These are phyloP conservation scores for Schizopora paradoxa DNA, from an alignment of 1,284 basidiomycete species.

Conservation along the genomic window DNA sequence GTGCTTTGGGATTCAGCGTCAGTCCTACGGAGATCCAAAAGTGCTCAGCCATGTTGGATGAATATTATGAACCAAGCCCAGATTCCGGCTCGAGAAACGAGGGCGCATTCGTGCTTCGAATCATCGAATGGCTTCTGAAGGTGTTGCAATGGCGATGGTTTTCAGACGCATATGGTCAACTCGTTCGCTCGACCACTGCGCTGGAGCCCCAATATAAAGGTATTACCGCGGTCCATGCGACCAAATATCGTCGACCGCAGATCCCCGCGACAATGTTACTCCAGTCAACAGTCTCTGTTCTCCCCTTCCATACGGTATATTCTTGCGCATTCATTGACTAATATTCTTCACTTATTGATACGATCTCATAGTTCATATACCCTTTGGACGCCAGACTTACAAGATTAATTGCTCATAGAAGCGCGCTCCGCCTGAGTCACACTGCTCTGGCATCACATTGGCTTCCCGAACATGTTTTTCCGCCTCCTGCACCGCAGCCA, in stretches of 20 bases:
- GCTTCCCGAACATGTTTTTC: constrained; percentile 44
- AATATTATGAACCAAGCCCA: too few species aligned
- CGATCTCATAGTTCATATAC: constrained; percentile 43
- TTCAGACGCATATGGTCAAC: constrained; percentile 35
- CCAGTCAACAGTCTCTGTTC: constrained; percentile 45
- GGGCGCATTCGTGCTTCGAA: constrained; percentile 47
- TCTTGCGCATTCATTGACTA: neutral
- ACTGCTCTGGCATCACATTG: constrained; percentile 43
- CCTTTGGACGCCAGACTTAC: constrained; percentile 44
- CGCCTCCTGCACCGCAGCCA: constrained; percentile 44
- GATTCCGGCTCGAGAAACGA: constrained; percentile 35
- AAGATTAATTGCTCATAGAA: constrained; percentile 53
- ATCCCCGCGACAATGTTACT: constrained; percentile 34
- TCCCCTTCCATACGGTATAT: constrained; percentile 54
- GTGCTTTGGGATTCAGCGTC: constrained; percentile 27
- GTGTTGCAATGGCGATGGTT: constrained; percentile 49
- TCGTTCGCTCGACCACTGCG: constrained; percentile 20
- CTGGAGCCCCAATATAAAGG: constrained; percentile 10
- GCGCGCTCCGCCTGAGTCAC: constrained; percentile 51
- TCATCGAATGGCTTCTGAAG: constrained; percentile 47
- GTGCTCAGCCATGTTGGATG: constrained; percentile 33
- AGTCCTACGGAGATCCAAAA: constrained; percentile 30
- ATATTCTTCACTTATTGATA: neutral
- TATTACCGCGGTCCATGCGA: neutral
- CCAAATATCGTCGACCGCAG: constrained; percentile 23